Evolutionary conservation across 176 grass and related monocot genomes (phyloP).

Genomic region (Canna indica): DNA sequence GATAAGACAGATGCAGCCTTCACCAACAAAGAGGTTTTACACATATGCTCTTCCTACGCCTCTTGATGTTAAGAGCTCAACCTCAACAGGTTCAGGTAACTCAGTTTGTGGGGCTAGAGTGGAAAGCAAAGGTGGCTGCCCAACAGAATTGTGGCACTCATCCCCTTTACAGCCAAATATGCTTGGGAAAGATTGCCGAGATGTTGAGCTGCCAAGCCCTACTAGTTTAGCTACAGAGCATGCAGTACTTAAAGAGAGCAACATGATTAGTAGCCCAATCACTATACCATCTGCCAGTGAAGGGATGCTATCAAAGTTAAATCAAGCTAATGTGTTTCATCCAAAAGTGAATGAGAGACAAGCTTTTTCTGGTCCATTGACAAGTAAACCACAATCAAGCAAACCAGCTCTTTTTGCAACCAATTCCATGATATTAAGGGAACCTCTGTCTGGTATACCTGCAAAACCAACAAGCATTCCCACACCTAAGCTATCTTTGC

Average conservation of each 20-base stretch:
- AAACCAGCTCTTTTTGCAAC: neutral
- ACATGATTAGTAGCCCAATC: constrained; percentile 37
- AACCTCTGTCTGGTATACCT: constrained; percentile 39
- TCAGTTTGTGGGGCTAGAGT: constrained; percentile 26
- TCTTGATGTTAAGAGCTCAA: constrained; percentile 34
- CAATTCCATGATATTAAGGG: constrained; percentile 24
- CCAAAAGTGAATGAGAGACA: constrained; percentile 46
- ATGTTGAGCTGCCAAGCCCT: constrained; percentile 55
- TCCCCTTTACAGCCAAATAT: constrained; percentile 68
- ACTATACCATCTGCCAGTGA: constrained; percentile 29
- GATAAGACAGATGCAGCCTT: constrained; percentile 54
- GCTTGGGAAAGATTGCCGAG: constrained; percentile 37
- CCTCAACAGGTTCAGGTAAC: constrained; percentile 35
- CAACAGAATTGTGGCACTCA: constrained; percentile 37
- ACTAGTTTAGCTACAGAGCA: constrained; percentile 44
- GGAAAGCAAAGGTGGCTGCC: constrained; percentile 25
- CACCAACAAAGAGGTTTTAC: constrained; percentile 54
- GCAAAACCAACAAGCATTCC: constrained; percentile 32
- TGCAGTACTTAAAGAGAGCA: constrained; percentile 70
- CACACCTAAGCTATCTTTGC: constrained; percentile 27
- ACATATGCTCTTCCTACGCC: constrained; percentile 85
- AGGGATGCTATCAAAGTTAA: constrained; percentile 28
- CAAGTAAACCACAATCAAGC: constrained; percentile 24
- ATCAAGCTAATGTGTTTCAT: constrained; percentile 22
- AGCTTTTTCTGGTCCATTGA: constrained; percentile 60